Conservation (phyloP, 1,139 yeast species). For the Tardiomyces depauwii region DNA sequence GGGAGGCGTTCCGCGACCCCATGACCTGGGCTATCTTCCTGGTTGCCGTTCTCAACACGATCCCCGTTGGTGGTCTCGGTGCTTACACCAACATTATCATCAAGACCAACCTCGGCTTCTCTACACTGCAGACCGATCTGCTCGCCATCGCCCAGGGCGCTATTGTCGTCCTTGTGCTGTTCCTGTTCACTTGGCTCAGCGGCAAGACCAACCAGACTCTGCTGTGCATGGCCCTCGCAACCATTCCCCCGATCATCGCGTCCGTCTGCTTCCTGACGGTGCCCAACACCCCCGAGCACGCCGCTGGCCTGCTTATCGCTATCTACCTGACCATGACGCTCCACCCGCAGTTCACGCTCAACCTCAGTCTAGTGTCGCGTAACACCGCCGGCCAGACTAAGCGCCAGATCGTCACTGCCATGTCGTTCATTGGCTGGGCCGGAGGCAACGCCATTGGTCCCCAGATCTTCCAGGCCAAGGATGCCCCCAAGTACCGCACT, state of each 20-base stretch:
- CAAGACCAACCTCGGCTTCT: slow-evolving; percentile 27
- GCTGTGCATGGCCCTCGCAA: slow-evolving; percentile 1
- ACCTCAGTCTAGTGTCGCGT: slow-evolving; percentile 36
- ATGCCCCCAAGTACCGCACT: slow-evolving; percentile 41
- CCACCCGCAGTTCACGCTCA: neutral
- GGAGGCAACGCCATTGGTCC: slow-evolving; percentile 52
- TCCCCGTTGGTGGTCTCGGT: slow-evolving; percentile 44
- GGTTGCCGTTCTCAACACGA: slow-evolving; percentile 27
- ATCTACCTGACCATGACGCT: neutral
- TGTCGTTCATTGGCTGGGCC: slow-evolving; percentile 45
- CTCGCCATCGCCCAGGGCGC: slow-evolving; percentile 32
- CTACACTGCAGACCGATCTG: slow-evolving; percentile 30
- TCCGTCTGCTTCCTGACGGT: neutral
- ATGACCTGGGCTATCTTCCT: slow-evolving; percentile 38
- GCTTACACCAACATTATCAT: slow-evolving; percentile 34
- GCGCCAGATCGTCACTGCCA: slow-evolving; percentile 33
- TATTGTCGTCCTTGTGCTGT: slow-evolving; percentile 11
- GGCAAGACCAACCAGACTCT: neutral
- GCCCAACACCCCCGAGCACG: neutral
- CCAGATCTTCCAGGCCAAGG: slow-evolving; percentile 38
- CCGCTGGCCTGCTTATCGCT: neutral
- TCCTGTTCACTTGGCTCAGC: slow-evolving; percentile 1
- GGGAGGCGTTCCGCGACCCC: slow-evolving; percentile 30
- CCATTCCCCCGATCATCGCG: neutral
- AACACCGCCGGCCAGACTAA: slow-evolving; percentile 55